A percentile compares a stretch with the other conserved stretches of the same genome.
phyloP scores from a whole-genome alignment of 805 yeast genomes.

The Metahyphopichia silvanorum region DNA sequence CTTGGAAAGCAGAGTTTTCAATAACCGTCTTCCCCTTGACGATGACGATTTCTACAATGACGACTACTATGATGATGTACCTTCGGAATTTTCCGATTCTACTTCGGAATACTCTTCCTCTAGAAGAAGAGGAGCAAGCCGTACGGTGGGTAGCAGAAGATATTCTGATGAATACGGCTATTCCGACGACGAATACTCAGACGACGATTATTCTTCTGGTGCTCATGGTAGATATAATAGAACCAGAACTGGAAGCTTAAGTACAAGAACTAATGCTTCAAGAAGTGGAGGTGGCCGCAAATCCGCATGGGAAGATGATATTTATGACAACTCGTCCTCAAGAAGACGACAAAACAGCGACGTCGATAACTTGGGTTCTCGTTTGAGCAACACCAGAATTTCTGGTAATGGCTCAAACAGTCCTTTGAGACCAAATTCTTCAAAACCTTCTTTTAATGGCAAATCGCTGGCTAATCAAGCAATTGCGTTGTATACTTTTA shows the following conservation, averaged over 20 bases:
- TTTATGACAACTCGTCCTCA: slow-evolving; percentile 55
- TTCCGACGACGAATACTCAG: slow-evolving; percentile 23
- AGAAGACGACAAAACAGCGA: slow-evolving; percentile 29
- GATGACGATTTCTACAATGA: slow-evolving; percentile 56
- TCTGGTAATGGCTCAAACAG: slow-evolving; percentile 30
- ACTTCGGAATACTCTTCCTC: slow-evolving; percentile 34
- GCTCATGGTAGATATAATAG: slow-evolving; percentile 27
- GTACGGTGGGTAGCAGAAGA: slow-evolving; percentile 15
- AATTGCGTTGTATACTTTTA: slow-evolving; percentile 82
- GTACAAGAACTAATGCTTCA: slow-evolving; percentile 5
- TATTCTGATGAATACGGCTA: slow-evolving; percentile 26
- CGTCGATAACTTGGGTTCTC: slow-evolving; percentile 29
- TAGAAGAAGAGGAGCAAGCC: slow-evolving; percentile 16
- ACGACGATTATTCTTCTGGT: slow-evolving; percentile 36
- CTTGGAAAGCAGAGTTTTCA: slow-evolving; percentile 81
- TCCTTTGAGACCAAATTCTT: slow-evolving; percentile 25
- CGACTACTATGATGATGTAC: slow-evolving; percentile 74
- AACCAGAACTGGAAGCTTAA: slow-evolving; percentile 14
- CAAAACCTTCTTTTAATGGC: slow-evolving; percentile 37
- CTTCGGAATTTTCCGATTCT: slow-evolving; percentile 61
- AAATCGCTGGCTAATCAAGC: slow-evolving; percentile 64
- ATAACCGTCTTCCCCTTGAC: slow-evolving; percentile 45
- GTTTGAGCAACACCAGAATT: slow-evolving; percentile 32
- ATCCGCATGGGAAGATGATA: slow-evolving; percentile 81
- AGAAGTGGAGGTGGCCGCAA: slow-evolving; percentile 17